Evolutionary conservation across 106 monocot genomes (phyloP).

Genomic region (Dioscorea dumetorum): DNA sequence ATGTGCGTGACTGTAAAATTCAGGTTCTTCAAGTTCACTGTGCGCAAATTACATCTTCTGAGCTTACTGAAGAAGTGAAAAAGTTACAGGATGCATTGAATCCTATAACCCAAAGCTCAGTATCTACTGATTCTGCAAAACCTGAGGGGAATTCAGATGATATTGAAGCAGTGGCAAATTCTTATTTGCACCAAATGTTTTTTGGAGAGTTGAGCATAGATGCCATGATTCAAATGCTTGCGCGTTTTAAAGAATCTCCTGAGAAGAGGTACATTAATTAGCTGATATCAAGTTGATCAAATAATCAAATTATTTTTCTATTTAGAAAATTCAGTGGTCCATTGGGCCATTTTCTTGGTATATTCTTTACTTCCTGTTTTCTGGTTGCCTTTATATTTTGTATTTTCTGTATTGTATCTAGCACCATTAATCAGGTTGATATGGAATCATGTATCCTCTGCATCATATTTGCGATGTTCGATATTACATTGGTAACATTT

Average conservation of each 20-base stretch:
- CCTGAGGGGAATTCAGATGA: constrained; percentile 42
- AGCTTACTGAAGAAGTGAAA: constrained; percentile 57
- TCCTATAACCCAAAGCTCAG: constrained; percentile 19
- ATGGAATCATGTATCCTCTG: too few relatives aligned
- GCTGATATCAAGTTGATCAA: too few relatives aligned
- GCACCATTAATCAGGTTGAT: too few relatives aligned
- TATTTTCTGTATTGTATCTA: too few relatives aligned
- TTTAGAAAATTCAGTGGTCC: too few relatives aligned
- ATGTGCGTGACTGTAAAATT: constrained; percentile 1
- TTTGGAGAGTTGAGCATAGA: constrained; percentile 72
- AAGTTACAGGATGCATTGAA: constrained; percentile 22
- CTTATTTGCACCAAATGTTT: constrained; percentile 96
- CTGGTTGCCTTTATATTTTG: background rate
- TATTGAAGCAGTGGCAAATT: constrained; percentile 72
- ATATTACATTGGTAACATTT: too few relatives aligned
- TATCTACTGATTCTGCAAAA: constrained; percentile 14
- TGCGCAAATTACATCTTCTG: constrained; percentile 25
- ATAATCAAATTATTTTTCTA: too few relatives aligned
- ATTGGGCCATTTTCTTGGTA: too few relatives aligned
- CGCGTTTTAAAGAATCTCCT: constrained; percentile 86
- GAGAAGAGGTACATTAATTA: constrained; percentile 43
- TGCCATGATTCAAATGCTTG: constrained; percentile 80
- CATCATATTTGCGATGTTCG: too few relatives aligned
- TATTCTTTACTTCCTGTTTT: background rate
- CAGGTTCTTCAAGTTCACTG: constrained; percentile 63